A percentile compares a stretch with the other conserved stretches of the same genome.
phyloP scores from a whole-genome alignment of 495 filamentous ascomycete genomes.

The Aspergillus kassunensis region DNA sequence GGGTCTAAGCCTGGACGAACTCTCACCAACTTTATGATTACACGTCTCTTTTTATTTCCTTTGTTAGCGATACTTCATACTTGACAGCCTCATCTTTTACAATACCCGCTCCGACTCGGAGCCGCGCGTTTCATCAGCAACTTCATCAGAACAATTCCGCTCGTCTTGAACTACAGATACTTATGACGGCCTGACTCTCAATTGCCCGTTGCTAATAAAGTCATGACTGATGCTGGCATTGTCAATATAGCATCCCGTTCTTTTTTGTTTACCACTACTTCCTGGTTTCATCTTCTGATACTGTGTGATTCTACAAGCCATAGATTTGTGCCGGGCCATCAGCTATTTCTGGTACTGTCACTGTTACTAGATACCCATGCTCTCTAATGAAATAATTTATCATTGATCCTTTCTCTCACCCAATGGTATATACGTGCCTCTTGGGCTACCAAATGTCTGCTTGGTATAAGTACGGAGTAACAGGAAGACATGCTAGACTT shows the following conservation, averaged over 20 bases:
- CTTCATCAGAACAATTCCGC: neutral
- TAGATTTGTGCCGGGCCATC: slow-evolving; percentile 11
- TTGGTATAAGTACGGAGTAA: too few species aligned
- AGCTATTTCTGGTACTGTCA: slow-evolving; percentile 4
- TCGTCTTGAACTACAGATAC: too few species aligned
- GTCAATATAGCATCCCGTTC: neutral
- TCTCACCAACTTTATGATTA: neutral
- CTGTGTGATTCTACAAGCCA: slow-evolving; percentile 7
- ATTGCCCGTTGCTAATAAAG: neutral
- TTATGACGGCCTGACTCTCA: too few species aligned
- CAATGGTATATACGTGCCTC: neutral
- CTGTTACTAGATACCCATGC: slow-evolving; percentile 13
- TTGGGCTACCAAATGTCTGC: too few species aligned
- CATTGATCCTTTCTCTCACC: neutral
- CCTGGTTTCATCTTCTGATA: neutral
- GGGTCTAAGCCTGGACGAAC: neutral
- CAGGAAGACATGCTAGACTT: too few species aligned
- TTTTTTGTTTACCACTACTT: neutral
- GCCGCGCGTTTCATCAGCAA: neutral
- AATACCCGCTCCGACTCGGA: neutral
- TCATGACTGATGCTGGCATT: slow-evolving; percentile 11
- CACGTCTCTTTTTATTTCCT: slow-evolving; percentile 2
- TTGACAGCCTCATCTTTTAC: too few species aligned
- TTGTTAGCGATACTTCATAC: neutral
- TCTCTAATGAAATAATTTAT: slow-evolving; percentile 1